Evolutionary conservation across 352 stramenopile species (phyloP).

Genomic region (Phytophthora sp.): DNA sequence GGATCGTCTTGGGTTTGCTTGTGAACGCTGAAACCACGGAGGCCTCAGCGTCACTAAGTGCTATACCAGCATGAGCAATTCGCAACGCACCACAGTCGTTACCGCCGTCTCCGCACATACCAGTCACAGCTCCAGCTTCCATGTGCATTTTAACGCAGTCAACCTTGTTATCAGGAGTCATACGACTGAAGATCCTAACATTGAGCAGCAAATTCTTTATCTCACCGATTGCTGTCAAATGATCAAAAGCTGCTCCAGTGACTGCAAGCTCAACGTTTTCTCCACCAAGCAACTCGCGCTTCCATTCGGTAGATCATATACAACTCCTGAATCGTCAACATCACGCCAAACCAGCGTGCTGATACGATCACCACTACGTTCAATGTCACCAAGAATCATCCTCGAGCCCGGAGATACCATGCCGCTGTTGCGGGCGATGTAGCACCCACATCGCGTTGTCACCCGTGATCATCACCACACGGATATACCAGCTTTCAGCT

Average conservation of each 20-base stretch:
- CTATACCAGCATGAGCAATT: conserved; percentile 78
- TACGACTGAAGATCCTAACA: conserved; percentile 59
- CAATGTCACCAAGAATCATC: conserved; percentile 39
- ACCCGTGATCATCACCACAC: conserved; percentile 78
- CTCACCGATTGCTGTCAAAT: conserved; percentile 32
- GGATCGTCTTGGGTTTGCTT: conserved; percentile 78
- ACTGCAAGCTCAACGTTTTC: conserved; percentile 48
- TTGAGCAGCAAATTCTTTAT: conserved; percentile 43
- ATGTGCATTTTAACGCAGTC: conserved; percentile 50
- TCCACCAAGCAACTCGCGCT: conserved; percentile 4
- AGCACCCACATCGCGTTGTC: conserved; percentile 63
- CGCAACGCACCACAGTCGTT: conserved; percentile 87
- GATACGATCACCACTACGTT: background rate
- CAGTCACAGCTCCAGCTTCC: conserved; percentile 43
- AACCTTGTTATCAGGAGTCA: conserved; percentile 51
- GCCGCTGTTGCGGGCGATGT: conserved; percentile 45
- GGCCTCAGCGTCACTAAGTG: conserved; percentile 77
- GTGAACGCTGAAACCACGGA: conserved; percentile 88
- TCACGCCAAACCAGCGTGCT: conserved; percentile 37
- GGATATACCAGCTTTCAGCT: conserved; percentile 63
- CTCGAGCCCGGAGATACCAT: conserved; percentile 34
- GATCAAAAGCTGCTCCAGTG: conserved; percentile 43
- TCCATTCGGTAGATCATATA: conserved; percentile 26
- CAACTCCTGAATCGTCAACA: conserved; percentile 30
- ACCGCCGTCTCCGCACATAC: conserved; percentile 65